Evolutionary conservation across 495 filamentous ascomycete species (phyloP).

Genomic region (Aspergillus sparsus): DNA sequence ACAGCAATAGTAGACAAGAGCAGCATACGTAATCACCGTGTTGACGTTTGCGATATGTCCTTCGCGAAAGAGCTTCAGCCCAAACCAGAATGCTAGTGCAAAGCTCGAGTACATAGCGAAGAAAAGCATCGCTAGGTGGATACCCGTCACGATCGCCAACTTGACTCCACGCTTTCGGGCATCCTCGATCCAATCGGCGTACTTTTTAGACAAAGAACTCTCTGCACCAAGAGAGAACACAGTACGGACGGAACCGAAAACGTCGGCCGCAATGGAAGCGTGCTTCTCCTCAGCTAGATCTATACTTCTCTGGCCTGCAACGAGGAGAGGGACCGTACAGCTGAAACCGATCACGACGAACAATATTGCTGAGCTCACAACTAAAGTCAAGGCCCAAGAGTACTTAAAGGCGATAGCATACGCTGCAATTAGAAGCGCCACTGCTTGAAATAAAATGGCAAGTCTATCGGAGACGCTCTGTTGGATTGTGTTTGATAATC

Average conservation of each 20-base stretch:
- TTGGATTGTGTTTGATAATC: constrained; percentile 63
- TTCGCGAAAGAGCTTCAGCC: constrained; percentile 41
- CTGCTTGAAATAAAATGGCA: constrained; percentile 49
- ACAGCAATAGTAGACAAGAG: neutral
- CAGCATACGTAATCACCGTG: constrained; percentile 48
- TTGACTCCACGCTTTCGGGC: constrained; percentile 53
- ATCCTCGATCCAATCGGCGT: constrained; percentile 56
- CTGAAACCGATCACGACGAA: constrained; percentile 36
- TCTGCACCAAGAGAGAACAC: constrained; percentile 56
- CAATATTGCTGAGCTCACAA: constrained; percentile 42
- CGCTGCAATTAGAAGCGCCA: constrained; percentile 51
- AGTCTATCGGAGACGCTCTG: constrained; percentile 64
- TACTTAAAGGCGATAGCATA: constrained; percentile 54
- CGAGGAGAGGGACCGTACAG: constrained; percentile 41
- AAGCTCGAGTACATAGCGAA: constrained; percentile 51
- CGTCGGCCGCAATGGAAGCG: constrained; percentile 49
- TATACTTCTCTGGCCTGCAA: constrained; percentile 36
- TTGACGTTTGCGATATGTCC: constrained; percentile 40
- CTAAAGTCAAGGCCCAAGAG: constrained; percentile 51
- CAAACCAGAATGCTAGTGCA: constrained; percentile 55
- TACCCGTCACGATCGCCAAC: constrained; percentile 28
- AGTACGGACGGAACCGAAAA: constrained; percentile 49
- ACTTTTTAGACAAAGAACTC: constrained; percentile 37
- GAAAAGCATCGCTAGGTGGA: constrained; percentile 38
- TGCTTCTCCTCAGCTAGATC: constrained; percentile 34